Evolutionary conservation across 2,329 filamentous ascomycete species (phyloP).

Genomic region (Kalmusia sp.): DNA sequence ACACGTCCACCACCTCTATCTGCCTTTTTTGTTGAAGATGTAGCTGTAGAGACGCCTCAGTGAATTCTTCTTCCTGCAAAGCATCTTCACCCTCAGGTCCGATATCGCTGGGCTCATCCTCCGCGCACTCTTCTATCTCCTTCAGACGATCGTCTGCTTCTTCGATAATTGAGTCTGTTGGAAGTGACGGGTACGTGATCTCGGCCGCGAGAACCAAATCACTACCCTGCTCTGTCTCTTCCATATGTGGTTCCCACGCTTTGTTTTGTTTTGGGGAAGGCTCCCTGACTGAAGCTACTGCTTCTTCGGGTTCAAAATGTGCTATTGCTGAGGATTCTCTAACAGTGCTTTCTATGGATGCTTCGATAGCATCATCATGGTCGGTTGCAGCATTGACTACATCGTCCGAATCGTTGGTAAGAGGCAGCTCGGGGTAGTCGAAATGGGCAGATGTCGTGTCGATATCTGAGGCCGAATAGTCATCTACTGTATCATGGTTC

Average conservation of each 20-base stretch:
- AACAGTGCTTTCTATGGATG: background rate
- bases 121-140: background rate
- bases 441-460: background rate
- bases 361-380: background rate
- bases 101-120: background rate
- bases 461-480: constrained; percentile 5
- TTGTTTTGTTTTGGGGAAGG: background rate
- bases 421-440: constrained; percentile 1
- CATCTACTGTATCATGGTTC: constrained; percentile 10
- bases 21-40: constrained; percentile 34
- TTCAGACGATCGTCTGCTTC: background rate
- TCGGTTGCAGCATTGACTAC: background rate
- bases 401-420: background rate
- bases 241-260: background rate
- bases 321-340: too few species aligned
- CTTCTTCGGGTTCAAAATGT: background rate
- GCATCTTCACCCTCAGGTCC: constrained; percentile 4
- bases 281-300: background rate
- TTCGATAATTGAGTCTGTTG: background rate
- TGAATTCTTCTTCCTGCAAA: constrained; percentile 29
- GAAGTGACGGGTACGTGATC: constrained; percentile 22
- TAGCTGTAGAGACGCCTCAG: constrained; percentile 41
- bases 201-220: background rate
- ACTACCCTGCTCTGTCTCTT: background rate
- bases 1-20: background rate